A percentile compares a stretch with the other conserved stretches of the same genome.
Evolutionary conservation across 2,329 filamentous ascomycete genomes (phyloP).

Genomic region (Aspergillus uvarum): DNA sequence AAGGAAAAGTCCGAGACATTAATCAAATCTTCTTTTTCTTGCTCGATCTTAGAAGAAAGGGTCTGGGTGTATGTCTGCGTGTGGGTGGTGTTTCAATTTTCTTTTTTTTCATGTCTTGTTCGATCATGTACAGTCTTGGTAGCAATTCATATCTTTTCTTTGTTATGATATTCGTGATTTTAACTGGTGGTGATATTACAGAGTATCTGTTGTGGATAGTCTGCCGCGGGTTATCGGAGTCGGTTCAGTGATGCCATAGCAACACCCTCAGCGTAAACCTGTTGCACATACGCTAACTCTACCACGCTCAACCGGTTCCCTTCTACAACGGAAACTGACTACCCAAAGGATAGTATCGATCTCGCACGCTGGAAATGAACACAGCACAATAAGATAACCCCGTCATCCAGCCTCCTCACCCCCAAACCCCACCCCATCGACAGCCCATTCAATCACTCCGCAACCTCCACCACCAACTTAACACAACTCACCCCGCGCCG

Average conservation of each 20-base stretch:
- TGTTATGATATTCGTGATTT: neutral
- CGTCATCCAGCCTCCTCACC: no score
- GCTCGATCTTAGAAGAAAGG: neutral
- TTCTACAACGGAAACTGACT: no score
- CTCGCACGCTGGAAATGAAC: no score
- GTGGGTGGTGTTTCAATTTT: neutral
- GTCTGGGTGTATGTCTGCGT: neutral
- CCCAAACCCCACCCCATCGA: no score
- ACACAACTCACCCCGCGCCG: constrained; percentile 44
- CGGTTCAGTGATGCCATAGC: no score
- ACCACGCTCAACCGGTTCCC: no score
- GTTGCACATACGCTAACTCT: no score
- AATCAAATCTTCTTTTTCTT: constrained; percentile 1
- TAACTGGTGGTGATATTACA: neutral
- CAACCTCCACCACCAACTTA: constrained; percentile 44
- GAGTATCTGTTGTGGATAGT: no score
- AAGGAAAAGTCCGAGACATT: constrained; percentile 1
- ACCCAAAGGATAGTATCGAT: no score
- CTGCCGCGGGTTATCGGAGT: no score
- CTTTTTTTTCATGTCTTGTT: constrained; percentile 11
- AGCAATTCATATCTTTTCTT: constrained; percentile 13
- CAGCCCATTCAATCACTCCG: constrained; percentile 23
- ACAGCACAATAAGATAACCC: no score
- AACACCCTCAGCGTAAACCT: no score
- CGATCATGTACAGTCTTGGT: constrained; percentile 19